These are phyloP conservation scores for Phlebiopsis flavidoalba DNA, from an alignment of 768 basidiomycete genomes.

Conservation along the genomic window DNA sequence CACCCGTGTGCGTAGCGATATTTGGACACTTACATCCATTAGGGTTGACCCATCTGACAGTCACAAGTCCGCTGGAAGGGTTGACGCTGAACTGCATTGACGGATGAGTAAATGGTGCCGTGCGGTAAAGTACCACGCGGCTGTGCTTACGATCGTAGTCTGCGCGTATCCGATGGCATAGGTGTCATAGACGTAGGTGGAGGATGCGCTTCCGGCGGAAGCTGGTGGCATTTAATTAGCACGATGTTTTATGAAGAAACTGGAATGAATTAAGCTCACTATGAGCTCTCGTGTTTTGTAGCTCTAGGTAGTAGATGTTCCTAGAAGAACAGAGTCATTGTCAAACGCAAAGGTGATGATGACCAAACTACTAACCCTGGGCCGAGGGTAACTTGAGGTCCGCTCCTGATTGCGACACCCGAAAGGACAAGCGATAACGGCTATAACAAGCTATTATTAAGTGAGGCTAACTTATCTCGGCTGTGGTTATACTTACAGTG, in stretches of 20 bases:
- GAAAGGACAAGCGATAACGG: slow-evolving; percentile 9
- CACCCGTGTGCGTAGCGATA: background rate
- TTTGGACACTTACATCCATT: slow-evolving; percentile 14
- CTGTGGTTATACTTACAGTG: slow-evolving; percentile 6
- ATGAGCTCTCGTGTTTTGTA: slow-evolving; percentile 11
- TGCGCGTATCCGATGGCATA: slow-evolving; percentile 18
- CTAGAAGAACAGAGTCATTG: background rate
- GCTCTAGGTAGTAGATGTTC: slow-evolving; percentile 11
- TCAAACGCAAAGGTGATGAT: no score
- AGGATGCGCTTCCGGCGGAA: slow-evolving; percentile 6
- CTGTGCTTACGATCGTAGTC: slow-evolving; percentile 14
- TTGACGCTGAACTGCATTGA: slow-evolving; percentile 12
- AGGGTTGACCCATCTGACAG: slow-evolving; percentile 17
- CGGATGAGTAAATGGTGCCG: background rate
- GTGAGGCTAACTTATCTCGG: background rate
- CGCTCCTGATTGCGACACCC: slow-evolving; percentile 14
- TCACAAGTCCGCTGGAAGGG: slow-evolving; percentile 8
- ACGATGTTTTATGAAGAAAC: background rate
- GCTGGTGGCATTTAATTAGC: slow-evolving; percentile 1
- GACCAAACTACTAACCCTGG: slow-evolving; percentile 7
- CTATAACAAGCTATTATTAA: background rate
- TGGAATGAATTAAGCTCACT: slow-evolving; percentile 7
- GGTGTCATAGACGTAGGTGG: slow-evolving; percentile 15
- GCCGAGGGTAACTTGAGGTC: slow-evolving; percentile 13
- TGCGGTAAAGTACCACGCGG: no score